Conservation (phyloP, 257 asterid species). For the Solanum ossicruentum region DNA sequence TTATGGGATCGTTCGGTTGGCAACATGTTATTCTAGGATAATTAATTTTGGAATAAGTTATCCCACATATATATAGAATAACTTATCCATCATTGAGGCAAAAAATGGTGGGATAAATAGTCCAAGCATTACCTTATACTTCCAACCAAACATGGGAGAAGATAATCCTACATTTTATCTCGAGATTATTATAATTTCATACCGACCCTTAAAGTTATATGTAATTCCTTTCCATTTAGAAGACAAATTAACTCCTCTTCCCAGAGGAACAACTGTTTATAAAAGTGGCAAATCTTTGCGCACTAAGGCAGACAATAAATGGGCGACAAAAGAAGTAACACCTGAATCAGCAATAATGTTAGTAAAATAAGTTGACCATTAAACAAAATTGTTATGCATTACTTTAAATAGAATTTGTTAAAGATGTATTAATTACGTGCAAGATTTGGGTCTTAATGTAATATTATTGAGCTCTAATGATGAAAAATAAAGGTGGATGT, state of each 20-base stretch:
- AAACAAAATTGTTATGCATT: background rate
- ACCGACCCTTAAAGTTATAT: background rate
- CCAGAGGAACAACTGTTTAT: background rate
- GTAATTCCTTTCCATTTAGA: background rate
- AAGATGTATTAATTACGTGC: background rate
- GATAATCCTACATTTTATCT: too few relatives aligned
- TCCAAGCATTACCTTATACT: too few relatives aligned
- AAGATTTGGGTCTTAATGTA: background rate
- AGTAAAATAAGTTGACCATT: background rate
- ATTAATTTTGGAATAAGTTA: too few relatives aligned
- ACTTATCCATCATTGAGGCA: too few relatives aligned
- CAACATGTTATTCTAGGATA: too few relatives aligned
- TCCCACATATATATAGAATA: too few relatives aligned
- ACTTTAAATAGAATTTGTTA: background rate
- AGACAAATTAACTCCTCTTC: background rate
- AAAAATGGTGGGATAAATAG: too few relatives aligned
- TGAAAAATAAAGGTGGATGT: conserved; percentile 13
- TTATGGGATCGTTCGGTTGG: background rate
- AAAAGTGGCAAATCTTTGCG: background rate
- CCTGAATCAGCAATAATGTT: background rate
- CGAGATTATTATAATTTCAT: too few relatives aligned
- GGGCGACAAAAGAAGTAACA: background rate
- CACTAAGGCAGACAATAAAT: background rate
- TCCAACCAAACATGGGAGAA: too few relatives aligned
- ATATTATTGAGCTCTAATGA: background rate